phyloP scores from a whole-genome alignment of 345 rosid genomes.

The Anastatica hierochuntica region DNA sequence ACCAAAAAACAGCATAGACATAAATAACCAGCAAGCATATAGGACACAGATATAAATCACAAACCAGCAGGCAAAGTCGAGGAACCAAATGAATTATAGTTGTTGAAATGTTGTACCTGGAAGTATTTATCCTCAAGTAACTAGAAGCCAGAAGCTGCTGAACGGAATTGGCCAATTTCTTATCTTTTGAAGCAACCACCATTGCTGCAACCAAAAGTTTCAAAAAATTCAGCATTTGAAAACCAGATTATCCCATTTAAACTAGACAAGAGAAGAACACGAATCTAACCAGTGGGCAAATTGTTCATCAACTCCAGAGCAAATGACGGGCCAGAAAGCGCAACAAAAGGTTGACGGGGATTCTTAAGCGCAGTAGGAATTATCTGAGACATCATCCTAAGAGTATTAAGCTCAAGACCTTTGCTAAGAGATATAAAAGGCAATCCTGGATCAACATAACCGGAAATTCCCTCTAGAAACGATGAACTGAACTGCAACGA shows the following conservation, averaged over 20 bases:
- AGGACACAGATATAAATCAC: neutral
- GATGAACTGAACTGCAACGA: constrained; percentile 72
- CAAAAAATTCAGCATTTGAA: neutral
- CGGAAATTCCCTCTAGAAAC: constrained; percentile 69
- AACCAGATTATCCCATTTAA: neutral
- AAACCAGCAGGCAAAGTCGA: neutral
- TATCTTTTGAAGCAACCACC: constrained; percentile 92
- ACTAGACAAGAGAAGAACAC: neutral
- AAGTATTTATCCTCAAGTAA: constrained; percentile 76
- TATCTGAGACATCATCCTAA: constrained; percentile 93
- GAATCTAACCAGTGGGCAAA: constrained; percentile 63
- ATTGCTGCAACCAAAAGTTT: constrained; percentile 46
- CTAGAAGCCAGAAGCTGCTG: constrained; percentile 83
- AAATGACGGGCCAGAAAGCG: constrained; percentile 87
- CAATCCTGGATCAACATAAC: constrained; percentile 67
- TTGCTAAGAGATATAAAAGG: constrained; percentile 94
- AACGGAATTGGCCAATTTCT: constrained; percentile 58
- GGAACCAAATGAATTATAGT: neutral
- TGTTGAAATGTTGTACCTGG: constrained; percentile 43
- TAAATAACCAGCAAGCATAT: constrained; percentile 3
- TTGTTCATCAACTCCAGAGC: constrained; percentile 82
- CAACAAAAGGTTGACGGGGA: constrained; percentile 81
- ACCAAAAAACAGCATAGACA: neutral
- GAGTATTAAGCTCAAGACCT: constrained; percentile 80
- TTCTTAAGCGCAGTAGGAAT: constrained; percentile 63